Conservation (phyloP, 257 asterid genomes). For the Rehmannia glutinosa region DNA sequence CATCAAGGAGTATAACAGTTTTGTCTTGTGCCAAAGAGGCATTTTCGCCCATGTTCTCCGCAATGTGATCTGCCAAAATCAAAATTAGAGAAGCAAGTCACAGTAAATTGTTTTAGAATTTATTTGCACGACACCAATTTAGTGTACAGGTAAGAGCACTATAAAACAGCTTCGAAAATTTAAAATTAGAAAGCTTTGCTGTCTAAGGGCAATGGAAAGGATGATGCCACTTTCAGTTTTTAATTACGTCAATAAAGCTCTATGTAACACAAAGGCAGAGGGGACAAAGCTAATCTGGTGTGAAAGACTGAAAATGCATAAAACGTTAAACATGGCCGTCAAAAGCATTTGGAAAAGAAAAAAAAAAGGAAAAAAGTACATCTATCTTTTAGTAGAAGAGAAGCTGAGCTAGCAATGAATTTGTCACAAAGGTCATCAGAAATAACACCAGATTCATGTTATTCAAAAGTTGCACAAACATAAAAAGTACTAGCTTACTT, state of each 20-base stretch:
- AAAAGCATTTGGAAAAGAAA: too few relatives aligned
- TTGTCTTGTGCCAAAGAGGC: constrained; percentile 95
- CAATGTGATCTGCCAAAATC: constrained; percentile 58
- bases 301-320: too few relatives aligned
- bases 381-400: too few relatives aligned
- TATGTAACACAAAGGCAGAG: too few relatives aligned
- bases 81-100: constrained; percentile 4
- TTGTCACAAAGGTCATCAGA: constrained; percentile 10
- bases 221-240: too few relatives aligned
- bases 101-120: neutral
- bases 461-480: neutral
- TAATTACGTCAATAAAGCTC: too few relatives aligned
- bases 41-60: constrained; percentile 83
- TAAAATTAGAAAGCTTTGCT: neutral
- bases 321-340: too few relatives aligned
- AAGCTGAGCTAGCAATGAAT: neutral
- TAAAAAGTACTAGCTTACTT: constrained; percentile 45
- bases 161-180: neutral
- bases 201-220: too few relatives aligned
- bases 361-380: too few relatives aligned
- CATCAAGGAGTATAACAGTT: constrained; percentile 55
- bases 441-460: neutral
- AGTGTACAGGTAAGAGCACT: neutral
- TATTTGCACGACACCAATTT: neutral
- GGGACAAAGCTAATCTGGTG: too few relatives aligned